Percentiles rank a stretch among this genome's conserved stretches.
Evolutionary conservation across 768 basidiomycete species (phyloP).

Genomic region (Cystofilobasidium macerans): DNA sequence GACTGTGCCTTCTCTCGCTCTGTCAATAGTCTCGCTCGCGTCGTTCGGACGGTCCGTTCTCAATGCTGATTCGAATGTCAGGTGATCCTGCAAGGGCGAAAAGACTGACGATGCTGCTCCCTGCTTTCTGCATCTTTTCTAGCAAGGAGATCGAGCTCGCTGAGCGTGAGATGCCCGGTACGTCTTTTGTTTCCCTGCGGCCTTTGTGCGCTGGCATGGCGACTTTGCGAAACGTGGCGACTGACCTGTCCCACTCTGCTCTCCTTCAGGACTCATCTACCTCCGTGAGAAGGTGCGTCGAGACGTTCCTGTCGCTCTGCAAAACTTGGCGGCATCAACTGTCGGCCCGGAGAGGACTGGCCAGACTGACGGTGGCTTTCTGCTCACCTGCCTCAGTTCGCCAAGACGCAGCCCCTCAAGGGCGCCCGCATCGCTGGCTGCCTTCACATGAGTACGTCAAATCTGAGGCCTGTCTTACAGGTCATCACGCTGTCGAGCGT

Average conservation of each 20-base stretch:
- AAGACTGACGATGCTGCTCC: not conserved
- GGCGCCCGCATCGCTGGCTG: constrained; percentile 96
- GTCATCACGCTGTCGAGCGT: too few species aligned
- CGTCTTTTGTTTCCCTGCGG: constrained; percentile 9
- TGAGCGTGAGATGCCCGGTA: constrained; percentile 55
- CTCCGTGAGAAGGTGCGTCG: constrained; percentile 64
- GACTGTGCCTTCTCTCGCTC: constrained; percentile 34
- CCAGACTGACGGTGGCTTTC: not conserved
- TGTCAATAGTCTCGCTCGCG: constrained; percentile 64
- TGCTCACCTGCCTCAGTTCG: constrained; percentile 48
- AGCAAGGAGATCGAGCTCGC: constrained; percentile 94
- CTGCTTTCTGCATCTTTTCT: not conserved
- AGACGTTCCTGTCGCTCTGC: too few species aligned
- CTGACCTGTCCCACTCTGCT: not conserved
- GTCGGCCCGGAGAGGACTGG: not conserved
- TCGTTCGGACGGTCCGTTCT: constrained; percentile 50
- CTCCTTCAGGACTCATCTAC: constrained; percentile 60
- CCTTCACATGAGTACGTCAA: constrained; percentile 61
- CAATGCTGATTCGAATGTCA: too few species aligned
- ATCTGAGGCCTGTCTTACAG: constrained; percentile 33
- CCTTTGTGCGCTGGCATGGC: constrained; percentile 8
- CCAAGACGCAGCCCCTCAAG: constrained; percentile 67
- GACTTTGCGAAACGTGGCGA: not conserved
- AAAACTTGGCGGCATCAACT: too few species aligned
- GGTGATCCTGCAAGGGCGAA: not conserved